Percentiles rank a stretch among this genome's conserved stretches.
Evolutionary conservation across 2,329 filamentous ascomycete genomes (phyloP).

Genomic region (Alternaria ethzedia): DNA sequence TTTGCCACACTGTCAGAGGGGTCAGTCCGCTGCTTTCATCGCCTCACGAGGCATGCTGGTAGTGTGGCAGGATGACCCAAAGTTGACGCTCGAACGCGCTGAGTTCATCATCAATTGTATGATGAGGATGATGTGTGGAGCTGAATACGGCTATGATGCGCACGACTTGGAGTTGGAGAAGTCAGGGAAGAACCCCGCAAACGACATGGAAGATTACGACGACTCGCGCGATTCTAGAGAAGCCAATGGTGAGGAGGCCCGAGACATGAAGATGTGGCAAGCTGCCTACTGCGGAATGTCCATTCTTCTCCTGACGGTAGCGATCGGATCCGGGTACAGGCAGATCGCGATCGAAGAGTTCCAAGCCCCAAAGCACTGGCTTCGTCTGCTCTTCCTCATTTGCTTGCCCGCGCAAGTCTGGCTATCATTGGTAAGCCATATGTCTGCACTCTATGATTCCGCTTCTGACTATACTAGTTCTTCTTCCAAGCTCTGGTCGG

Average conservation of each 20-base stretch:
- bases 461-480: slow-evolving; percentile 25
- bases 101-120: slow-evolving; percentile 76
- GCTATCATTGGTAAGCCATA: slow-evolving; percentile 56
- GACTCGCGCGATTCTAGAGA: slow-evolving; percentile 44
- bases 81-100: slow-evolving; percentile 72
- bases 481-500: slow-evolving; percentile 38
- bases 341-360: slow-evolving; percentile 61
- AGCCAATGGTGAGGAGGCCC: slow-evolving; percentile 37
- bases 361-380: slow-evolving; percentile 58
- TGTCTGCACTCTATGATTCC: slow-evolving; percentile 12
- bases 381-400: slow-evolving; percentile 61
- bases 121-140: slow-evolving; percentile 72
- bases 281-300: slow-evolving; percentile 61
- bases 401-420: slow-evolving; percentile 64
- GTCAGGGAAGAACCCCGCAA: slow-evolving; percentile 24
- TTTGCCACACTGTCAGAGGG: slow-evolving; percentile 69
- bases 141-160: slow-evolving; percentile 53
- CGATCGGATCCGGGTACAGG: slow-evolving; percentile 64
- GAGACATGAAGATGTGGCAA: slow-evolving; percentile 63
- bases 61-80: slow-evolving; percentile 82
- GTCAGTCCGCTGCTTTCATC: slow-evolving; percentile 82
- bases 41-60: slow-evolving; percentile 73
- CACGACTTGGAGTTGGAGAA: slow-evolving; percentile 46
- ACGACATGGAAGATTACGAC: slow-evolving; percentile 23
- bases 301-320: slow-evolving; percentile 58